Evolutionary conservation across 225 moss, liverwort and hornwort genomes (phyloP).

Genomic region (Rhytidiadelphus loreus): DNA sequence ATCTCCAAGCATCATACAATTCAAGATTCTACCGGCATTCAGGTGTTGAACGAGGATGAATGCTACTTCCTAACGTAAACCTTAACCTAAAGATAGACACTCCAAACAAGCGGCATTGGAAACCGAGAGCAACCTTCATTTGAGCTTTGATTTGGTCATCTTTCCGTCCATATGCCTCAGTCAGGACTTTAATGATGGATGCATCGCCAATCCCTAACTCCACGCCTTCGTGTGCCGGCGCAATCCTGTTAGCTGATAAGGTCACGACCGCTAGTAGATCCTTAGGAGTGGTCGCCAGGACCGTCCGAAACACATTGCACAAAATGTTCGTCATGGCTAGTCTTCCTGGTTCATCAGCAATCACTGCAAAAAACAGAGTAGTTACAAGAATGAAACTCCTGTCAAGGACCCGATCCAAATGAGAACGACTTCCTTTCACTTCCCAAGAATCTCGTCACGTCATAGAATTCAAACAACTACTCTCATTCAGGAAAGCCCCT

Average conservation of each 20-base stretch:
- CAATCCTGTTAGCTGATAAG: slow-evolving; percentile 88
- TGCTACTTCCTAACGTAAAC: background rate
- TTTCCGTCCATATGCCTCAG: slow-evolving; percentile 89
- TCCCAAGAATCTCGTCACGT: background rate
- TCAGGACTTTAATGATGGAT: slow-evolving; percentile 75
- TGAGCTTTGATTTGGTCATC: slow-evolving; percentile 95
- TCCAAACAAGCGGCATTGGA: background rate
- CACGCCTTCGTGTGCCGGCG: slow-evolving; percentile 93
- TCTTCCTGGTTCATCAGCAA: slow-evolving; percentile 78
- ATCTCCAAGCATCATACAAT: background rate
- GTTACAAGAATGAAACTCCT: background rate
- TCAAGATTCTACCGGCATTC: background rate
- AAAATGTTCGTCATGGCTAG: slow-evolving; percentile 89
- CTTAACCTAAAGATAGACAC: background rate
- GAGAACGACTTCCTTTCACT: background rate
- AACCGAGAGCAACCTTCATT: slow-evolving; percentile 53
- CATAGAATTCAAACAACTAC: background rate
- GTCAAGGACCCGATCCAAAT: background rate
- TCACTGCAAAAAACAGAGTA: slow-evolving; percentile 39
- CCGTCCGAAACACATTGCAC: slow-evolving; percentile 93
- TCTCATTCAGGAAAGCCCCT: background rate
- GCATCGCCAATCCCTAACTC: slow-evolving; percentile 97
- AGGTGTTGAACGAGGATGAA: background rate
- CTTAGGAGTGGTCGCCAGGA: slow-evolving; percentile 66
- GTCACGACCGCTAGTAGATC: slow-evolving; percentile 86